A percentile compares a stretch with the other conserved stretches of the same genome.
phyloP scores from a whole-genome alignment of 192 early-diverging fungal genomes.

The Coemansia sp. region DNA sequence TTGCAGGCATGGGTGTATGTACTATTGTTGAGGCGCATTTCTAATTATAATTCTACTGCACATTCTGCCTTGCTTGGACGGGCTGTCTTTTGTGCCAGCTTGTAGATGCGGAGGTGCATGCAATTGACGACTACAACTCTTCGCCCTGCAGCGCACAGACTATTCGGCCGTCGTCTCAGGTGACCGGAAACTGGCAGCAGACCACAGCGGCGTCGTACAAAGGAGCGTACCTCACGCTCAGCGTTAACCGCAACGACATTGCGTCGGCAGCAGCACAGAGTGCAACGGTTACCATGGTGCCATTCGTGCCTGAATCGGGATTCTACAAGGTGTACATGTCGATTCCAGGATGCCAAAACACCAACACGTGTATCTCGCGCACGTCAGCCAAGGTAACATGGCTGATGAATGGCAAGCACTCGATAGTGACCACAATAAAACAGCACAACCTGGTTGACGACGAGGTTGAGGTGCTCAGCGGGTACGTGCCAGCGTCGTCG shows the following conservation, averaged over 20 bases:
- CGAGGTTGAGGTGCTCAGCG: slow-evolving; percentile 50
- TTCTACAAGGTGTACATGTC: slow-evolving; percentile 59
- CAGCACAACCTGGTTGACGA: slow-evolving; percentile 53
- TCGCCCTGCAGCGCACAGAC: slow-evolving; percentile 34
- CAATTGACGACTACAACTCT: slow-evolving; percentile 39
- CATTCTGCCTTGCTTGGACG: neutral
- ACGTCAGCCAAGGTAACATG: slow-evolving; percentile 30
- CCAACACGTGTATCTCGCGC: slow-evolving; percentile 49
- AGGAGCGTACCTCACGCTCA: slow-evolving; percentile 36
- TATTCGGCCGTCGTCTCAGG: slow-evolving; percentile 18
- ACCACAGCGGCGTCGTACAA: slow-evolving; percentile 40
- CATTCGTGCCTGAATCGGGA: slow-evolving; percentile 62
- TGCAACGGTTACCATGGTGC: slow-evolving; percentile 33
- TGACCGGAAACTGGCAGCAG: slow-evolving; percentile 35
- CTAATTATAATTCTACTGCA: slow-evolving; percentile 15
- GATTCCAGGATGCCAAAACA: slow-evolving; percentile 61
- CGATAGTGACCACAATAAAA: slow-evolving; percentile 32
- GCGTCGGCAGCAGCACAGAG: slow-evolving; percentile 17
- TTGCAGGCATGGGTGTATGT: slow-evolving; percentile 2
- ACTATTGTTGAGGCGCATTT: neutral
- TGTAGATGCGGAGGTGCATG: slow-evolving; percentile 45
- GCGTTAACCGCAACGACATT: slow-evolving; percentile 26
- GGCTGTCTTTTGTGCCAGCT: neutral
- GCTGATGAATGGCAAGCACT: slow-evolving; percentile 19
- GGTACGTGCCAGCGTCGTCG: slow-evolving; percentile 55